Conservation (phyloP, 192 early-diverging fungal genomes). For the Coemansia sp. region DNA sequence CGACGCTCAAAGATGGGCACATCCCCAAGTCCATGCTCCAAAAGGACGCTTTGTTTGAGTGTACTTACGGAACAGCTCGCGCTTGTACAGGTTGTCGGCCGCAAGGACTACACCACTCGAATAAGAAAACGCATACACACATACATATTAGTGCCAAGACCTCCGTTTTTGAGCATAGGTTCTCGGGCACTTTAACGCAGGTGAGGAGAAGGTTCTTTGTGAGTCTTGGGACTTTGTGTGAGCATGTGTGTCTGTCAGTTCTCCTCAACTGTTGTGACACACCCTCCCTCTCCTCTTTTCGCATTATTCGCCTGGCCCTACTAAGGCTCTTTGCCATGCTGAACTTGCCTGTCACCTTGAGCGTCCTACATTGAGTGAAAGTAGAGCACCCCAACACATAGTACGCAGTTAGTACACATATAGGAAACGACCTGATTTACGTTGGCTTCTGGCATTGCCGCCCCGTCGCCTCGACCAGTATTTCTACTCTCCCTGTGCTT, state of each 20-base stretch:
- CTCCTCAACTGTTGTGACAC: constrained; percentile 5
- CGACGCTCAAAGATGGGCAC: background rate
- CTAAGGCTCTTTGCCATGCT: background rate
- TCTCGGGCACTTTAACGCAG: background rate
- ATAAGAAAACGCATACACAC: background rate
- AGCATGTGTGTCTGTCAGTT: background rate
- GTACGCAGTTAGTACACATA: background rate
- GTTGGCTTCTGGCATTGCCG: background rate
- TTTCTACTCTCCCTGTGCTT: constrained; percentile 4
- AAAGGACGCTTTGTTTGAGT: background rate
- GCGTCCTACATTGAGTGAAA: constrained; percentile 26
- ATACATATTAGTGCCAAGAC: constrained; percentile 7
- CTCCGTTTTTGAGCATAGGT: background rate
- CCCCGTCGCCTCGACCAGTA: background rate
- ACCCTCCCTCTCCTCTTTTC: background rate
- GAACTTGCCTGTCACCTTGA: constrained; percentile 49
- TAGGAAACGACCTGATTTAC: background rate
- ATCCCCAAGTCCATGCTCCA: background rate
- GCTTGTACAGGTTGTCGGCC: constrained; percentile 89
- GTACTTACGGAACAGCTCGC: constrained; percentile 81
- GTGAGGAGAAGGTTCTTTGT: background rate
- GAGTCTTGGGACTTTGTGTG: background rate
- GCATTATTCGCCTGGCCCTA: background rate
- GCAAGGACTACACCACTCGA: constrained; percentile 70
- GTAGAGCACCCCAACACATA: background rate